These are phyloP conservation scores for Catunica adiposa DNA, from an alignment of 2,329 filamentous ascomycete species.

Conservation along the genomic window DNA sequence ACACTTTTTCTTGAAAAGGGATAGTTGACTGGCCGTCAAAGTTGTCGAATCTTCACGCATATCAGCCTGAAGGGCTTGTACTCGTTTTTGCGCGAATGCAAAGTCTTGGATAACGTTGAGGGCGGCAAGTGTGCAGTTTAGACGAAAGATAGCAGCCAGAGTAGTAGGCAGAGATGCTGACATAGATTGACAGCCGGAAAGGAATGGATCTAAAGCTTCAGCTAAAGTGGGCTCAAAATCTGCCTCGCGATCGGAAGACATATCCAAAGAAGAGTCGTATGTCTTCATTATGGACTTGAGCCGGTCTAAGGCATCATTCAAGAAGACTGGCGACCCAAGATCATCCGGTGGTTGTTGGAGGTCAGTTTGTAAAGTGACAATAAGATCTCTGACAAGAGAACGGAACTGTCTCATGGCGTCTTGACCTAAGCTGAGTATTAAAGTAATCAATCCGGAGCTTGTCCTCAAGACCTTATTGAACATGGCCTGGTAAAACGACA, in stretches of 20 bases:
- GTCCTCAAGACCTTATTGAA: slow-evolving; percentile 63
- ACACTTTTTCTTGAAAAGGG: slow-evolving; percentile 58
- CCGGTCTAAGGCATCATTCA: slow-evolving; percentile 64
- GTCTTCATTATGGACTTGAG: slow-evolving; percentile 67
- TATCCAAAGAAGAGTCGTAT: slow-evolving; percentile 64
- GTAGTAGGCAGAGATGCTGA: slow-evolving; percentile 43
- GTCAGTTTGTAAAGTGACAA: slow-evolving; percentile 56
- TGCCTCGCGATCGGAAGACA: slow-evolving; percentile 39
- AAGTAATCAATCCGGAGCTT: slow-evolving; percentile 51
- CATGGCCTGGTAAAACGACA: slow-evolving; percentile 76
- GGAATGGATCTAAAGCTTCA: slow-evolving; percentile 73
- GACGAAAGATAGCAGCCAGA: slow-evolving; percentile 48
- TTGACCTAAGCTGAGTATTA: slow-evolving; percentile 51
- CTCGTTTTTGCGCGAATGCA: slow-evolving; percentile 44
- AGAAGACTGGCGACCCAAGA: slow-evolving; percentile 61
- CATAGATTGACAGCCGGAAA: slow-evolving; percentile 57
- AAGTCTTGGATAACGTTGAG: slow-evolving; percentile 39
- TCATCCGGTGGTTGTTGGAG: slow-evolving; percentile 55
- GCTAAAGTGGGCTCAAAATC: slow-evolving; percentile 60
- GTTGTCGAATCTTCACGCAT: slow-evolving; percentile 38
- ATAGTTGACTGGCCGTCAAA: slow-evolving; percentile 51
- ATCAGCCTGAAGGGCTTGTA: slow-evolving; percentile 37
- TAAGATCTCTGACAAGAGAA: slow-evolving; percentile 62
- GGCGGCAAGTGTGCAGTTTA: slow-evolving; percentile 53
- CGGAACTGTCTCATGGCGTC: slow-evolving; percentile 73